Percentiles rank a stretch among this genome's conserved stretches.
Evolutionary conservation across 208 protist species (phyloP).

Genomic region (Acanthamoeba lenticulata): DNA sequence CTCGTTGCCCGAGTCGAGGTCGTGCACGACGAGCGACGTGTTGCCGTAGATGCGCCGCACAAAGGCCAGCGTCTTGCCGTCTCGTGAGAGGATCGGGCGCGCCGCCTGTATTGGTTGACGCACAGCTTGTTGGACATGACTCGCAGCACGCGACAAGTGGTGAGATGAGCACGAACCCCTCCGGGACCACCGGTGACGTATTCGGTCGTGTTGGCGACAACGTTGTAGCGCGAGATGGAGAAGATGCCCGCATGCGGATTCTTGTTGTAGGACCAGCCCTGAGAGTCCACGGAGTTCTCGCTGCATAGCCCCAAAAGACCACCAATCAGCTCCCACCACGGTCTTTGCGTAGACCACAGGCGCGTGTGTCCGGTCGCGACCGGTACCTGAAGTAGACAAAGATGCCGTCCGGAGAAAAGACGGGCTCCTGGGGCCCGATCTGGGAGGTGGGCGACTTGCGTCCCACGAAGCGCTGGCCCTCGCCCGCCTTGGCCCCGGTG

Average conservation of each 20-base stretch:
- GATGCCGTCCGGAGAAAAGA: not conserved
- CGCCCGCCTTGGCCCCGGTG: not conserved
- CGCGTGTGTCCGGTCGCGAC: too few relatives aligned
- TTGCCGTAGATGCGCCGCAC: slow-evolving; percentile 23
- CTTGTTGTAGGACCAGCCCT: slow-evolving; percentile 3
- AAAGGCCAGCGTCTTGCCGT: slow-evolving; percentile 53
- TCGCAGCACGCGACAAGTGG: too few relatives aligned
- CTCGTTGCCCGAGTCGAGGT: slow-evolving; percentile 13
- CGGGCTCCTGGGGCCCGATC: slow-evolving; percentile 16
- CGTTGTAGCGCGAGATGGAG: not conserved
- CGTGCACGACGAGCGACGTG: slow-evolving; percentile 26
- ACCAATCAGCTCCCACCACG: too few relatives aligned
- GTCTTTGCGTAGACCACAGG: too few relatives aligned
- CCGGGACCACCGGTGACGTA: not conserved
- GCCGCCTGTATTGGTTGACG: too few relatives aligned
- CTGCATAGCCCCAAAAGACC: too few relatives aligned
- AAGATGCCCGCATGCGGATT: slow-evolving; percentile 42
- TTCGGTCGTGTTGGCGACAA: not conserved
- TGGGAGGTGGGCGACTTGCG: not conserved
- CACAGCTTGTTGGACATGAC: too few relatives aligned
- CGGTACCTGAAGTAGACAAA: slow-evolving; percentile 38
- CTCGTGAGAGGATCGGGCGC: slow-evolving; percentile 8
- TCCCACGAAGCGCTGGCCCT: not conserved
- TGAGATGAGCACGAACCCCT: not conserved
- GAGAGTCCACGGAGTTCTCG: not conserved